Evolutionary conservation across 345 rosid species (phyloP).

Genomic region (Eucalyptus sp.): DNA sequence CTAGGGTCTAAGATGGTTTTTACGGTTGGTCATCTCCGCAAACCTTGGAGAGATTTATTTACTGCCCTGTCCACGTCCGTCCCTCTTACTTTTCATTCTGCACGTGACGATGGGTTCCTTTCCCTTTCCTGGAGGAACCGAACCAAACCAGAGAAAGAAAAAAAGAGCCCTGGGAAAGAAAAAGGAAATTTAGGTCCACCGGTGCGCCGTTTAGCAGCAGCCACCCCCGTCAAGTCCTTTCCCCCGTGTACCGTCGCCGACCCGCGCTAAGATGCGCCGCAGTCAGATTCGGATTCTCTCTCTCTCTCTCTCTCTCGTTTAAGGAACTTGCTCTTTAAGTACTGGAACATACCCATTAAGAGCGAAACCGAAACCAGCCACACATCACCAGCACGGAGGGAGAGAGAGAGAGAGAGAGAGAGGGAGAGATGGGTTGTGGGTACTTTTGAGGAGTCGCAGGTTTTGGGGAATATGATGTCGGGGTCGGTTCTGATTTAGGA

Average conservation of each 20-base stretch:
- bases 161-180: neutral
- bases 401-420: neutral
- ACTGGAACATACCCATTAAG: neutral
- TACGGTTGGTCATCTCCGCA: constrained; percentile 5
- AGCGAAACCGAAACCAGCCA: neutral
- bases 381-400: neutral
- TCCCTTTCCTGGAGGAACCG: neutral
- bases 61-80: neutral
- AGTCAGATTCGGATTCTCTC: neutral
- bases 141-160: neutral
- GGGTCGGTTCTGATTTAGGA: constrained; percentile 19
- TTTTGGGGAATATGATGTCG: constrained; percentile 63
- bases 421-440: neutral
- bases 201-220: constrained; percentile 9
- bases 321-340: neutral
- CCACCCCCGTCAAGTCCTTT: neutral
- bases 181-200: neutral
- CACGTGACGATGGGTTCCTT: neutral
- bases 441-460: constrained; percentile 30
- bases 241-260: too few relatives aligned
- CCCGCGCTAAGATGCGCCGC: constrained; percentile 7
- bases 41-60: constrained; percentile 12
- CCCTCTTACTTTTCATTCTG: neutral
- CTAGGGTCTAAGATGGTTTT: neutral
- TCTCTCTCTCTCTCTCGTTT: neutral